phyloP scores from a whole-genome alignment of 371 early-diverging fungal species.

The Phascolomyces articulosus region DNA sequence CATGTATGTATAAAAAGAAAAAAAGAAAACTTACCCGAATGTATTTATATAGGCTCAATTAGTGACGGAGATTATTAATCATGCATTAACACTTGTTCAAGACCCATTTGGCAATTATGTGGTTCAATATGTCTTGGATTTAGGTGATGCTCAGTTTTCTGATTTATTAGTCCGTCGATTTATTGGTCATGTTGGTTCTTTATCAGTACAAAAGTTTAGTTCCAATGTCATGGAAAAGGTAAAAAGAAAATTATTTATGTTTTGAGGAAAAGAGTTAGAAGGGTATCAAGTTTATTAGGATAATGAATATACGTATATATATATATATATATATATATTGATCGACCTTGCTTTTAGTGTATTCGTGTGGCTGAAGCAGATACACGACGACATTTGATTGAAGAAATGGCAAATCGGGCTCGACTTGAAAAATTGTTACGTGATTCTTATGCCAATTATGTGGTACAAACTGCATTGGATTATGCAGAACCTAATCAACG shows the following conservation, averaged over 20 bases:
- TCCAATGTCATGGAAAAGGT: conserved; percentile 93
- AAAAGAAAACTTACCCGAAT: too few relatives aligned
- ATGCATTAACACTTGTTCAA: conserved; percentile 82
- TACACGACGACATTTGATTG: conserved; percentile 71
- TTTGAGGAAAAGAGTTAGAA: too few relatives aligned
- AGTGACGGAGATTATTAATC: conserved; percentile 72
- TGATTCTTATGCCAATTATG: conserved; percentile 92
- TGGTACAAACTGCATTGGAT: conserved; percentile 92
- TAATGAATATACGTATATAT: too few relatives aligned
- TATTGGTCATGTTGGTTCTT: conserved; percentile 68
- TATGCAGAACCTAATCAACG: conserved; percentile 79
- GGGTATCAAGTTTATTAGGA: too few relatives aligned
- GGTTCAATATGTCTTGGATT: conserved; percentile 94
- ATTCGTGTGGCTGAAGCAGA: conserved; percentile 80
- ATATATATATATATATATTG: too few relatives aligned
- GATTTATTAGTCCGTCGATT: conserved; percentile 80
- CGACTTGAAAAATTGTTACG: conserved; percentile 76
- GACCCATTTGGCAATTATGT: conserved; percentile 99
- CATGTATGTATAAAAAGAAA: too few relatives aligned
- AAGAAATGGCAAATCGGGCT: conserved; percentile 70
- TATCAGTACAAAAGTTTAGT: conserved; percentile 91
- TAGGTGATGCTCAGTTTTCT: conserved; percentile 68
- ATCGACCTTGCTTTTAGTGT: conserved; percentile 49
- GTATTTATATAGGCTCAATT: conserved; percentile 62
- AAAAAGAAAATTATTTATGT: background rate